Evolutionary conservation across 192 early-diverging fungal genomes (phyloP), one percentile per base, ranked within the genome.

Genomic region (Thamnidium elegans): DNA sequence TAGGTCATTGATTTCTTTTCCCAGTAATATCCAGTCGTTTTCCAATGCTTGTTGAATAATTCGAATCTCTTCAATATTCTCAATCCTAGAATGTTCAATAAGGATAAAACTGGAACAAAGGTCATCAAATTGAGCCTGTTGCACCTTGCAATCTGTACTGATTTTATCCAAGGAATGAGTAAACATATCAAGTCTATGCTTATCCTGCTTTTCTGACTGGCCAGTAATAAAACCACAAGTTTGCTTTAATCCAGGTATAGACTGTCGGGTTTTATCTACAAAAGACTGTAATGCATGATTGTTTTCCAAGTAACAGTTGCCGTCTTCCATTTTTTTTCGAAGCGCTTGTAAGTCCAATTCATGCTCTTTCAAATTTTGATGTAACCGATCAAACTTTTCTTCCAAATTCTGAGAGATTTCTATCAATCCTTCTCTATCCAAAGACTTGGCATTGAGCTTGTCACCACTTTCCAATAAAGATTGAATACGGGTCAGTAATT

Each of bases 151-250:
- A 6, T 23, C 32, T 42, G 61, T 19, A 17, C 62, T 47, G 20
- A 59, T 42, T 7, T 36, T 13, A 4, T 51, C 31, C 7, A 72
- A 4, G 2, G 56, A 20, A 45, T 34, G 45, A 9, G 10, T 31
- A 20, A 72, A 58, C 36, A 42, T 44, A 17, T 66, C 58, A 42
- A 55, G 52, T 1, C 58, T 10, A 7, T 66, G 58, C 19, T 61
- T 43, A 50, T 72, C 70, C 36, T 72, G 64, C 1, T 72, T 36
- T 17, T 59, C 58, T 1, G 63, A 66, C 42, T 66, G 53, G 0
- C 70, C 70, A 2, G 63, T 72, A 30, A 72, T 72, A 36, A 72
- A 66, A 1, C 70, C 70, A 34, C 54, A 66, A 1, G 55, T 55
- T 13, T 72, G 70, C 3, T 72, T 72, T 11, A 65, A 36, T 3